Evolutionary conservation across 78 protist genomes (phyloP).

Genomic region (Bigelowiella natans): DNA sequence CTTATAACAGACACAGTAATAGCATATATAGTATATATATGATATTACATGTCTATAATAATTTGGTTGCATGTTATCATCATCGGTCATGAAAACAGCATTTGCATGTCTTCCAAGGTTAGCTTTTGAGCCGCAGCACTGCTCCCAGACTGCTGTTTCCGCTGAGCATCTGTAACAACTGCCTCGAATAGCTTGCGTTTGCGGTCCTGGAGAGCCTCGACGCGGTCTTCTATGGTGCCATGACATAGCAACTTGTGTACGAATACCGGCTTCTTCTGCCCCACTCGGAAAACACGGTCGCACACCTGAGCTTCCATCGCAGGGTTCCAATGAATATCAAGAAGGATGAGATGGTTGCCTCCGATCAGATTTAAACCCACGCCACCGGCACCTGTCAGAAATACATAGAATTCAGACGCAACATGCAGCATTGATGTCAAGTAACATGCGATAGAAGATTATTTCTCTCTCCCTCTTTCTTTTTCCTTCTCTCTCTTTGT

Average conservation of each 20-base stretch:
- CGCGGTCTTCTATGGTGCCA: background rate
- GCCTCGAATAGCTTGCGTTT: background rate
- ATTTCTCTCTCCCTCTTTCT: too few species aligned
- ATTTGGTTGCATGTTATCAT: background rate
- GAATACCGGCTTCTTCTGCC: background rate
- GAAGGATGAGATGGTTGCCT: slow-evolving; percentile 76
- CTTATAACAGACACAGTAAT: too few species aligned
- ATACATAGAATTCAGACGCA: too few species aligned
- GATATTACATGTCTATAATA: background rate
- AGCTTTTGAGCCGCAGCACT: background rate
- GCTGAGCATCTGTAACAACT: background rate
- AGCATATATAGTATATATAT: background rate
- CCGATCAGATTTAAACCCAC: slow-evolving; percentile 87
- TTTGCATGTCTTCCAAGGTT: background rate
- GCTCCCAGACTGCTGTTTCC: background rate
- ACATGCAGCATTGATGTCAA: too few species aligned
- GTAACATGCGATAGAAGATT: too few species aligned
- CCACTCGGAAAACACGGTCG: background rate
- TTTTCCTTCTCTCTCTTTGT: too few species aligned
- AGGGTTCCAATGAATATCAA: slow-evolving; percentile 82
- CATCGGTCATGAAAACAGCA: background rate
- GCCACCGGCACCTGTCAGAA: slow-evolving; percentile 89
- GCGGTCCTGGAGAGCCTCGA: background rate
- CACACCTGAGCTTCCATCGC: slow-evolving; percentile 36
- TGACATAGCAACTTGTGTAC: background rate